Conservation (phyloP, 768 basidiomycete genomes). For the Leccinum incarnatum region DNA sequence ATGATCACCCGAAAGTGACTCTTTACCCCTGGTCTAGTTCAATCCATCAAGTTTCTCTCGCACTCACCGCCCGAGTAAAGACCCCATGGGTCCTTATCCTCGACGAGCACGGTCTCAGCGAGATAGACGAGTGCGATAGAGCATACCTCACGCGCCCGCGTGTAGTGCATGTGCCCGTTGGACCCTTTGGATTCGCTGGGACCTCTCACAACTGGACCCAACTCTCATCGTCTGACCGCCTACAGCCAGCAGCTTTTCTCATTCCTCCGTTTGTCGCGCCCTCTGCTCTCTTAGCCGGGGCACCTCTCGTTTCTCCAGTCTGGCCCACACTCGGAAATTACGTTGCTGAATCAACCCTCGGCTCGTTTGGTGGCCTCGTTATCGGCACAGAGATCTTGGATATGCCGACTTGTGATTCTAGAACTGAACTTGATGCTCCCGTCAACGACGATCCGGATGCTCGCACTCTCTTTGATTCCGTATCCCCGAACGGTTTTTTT, state of each 20-base stretch:
- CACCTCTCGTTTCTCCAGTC: constrained; percentile 22
- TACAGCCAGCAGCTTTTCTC: constrained; percentile 47
- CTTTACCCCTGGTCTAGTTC: constrained; percentile 33
- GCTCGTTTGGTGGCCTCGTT: constrained; percentile 40
- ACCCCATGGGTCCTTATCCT: constrained; percentile 54
- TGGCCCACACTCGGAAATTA: constrained; percentile 22
- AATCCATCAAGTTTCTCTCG: constrained; percentile 31
- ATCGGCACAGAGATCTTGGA: constrained; percentile 15
- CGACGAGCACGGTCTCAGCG: constrained; percentile 43
- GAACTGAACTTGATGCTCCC: neutral
- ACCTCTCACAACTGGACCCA: constrained; percentile 29
- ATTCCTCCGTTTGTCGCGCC: constrained; percentile 61
- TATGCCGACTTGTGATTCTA: neutral
- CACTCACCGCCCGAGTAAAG: constrained; percentile 36
- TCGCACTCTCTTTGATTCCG: neutral
- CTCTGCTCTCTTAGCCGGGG: constrained; percentile 17
- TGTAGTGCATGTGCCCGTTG: constrained; percentile 36
- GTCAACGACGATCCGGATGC: neutral
- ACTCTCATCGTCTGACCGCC: constrained; percentile 28
- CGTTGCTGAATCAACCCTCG: constrained; percentile 30
- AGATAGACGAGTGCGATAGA: constrained; percentile 33
- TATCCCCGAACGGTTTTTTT: constrained; percentile 26
- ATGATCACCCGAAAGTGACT: constrained; percentile 42
- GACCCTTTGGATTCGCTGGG: constrained; percentile 37
- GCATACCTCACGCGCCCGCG: constrained; percentile 44